phyloP scores from a whole-genome alignment of 257 asterid species.

The Rauvolfia tetraphylla region DNA sequence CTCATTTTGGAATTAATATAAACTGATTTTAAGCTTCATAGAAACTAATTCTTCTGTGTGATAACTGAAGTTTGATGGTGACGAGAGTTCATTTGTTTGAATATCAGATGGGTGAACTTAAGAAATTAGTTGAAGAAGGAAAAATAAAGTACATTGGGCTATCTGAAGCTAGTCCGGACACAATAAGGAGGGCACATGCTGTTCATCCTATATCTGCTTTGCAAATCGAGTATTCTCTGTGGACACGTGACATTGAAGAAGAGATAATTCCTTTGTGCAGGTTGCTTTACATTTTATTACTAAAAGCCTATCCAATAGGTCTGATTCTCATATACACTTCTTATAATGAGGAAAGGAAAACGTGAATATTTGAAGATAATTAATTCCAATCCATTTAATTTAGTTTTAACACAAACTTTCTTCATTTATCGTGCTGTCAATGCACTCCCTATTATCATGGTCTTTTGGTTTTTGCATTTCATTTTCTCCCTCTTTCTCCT shows the following conservation, averaged over 20 bases:
- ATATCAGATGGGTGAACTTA: constrained; percentile 43
- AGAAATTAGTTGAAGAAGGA: constrained; percentile 57
- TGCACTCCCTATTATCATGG: not conserved
- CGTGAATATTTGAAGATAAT: no score
- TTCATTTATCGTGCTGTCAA: not conserved
- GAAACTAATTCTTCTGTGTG: not conserved
- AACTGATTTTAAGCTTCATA: no score
- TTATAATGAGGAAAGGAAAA: no score
- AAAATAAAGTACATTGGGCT: constrained; percentile 46
- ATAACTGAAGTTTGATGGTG: not conserved
- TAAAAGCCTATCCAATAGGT: not conserved
- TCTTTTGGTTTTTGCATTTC: not conserved
- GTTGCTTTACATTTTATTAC: not conserved
- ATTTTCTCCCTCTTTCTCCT: not conserved
- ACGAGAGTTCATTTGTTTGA: not conserved
- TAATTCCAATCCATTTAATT: not conserved
- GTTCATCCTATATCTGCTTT: constrained; percentile 55
- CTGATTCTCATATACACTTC: no score
- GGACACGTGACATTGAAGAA: constrained; percentile 54
- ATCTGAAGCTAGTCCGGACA: constrained; percentile 51
- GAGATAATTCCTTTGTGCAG: constrained; percentile 44
- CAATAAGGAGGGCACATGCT: constrained; percentile 52
- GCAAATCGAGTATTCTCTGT: constrained; percentile 58
- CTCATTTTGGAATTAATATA: no score
- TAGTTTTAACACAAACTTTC: no score